These are phyloP conservation scores for Pestalotiopsis sp. DNA, from an alignment of 2,329 filamentous ascomycete genomes.

Conservation along the genomic window DNA sequence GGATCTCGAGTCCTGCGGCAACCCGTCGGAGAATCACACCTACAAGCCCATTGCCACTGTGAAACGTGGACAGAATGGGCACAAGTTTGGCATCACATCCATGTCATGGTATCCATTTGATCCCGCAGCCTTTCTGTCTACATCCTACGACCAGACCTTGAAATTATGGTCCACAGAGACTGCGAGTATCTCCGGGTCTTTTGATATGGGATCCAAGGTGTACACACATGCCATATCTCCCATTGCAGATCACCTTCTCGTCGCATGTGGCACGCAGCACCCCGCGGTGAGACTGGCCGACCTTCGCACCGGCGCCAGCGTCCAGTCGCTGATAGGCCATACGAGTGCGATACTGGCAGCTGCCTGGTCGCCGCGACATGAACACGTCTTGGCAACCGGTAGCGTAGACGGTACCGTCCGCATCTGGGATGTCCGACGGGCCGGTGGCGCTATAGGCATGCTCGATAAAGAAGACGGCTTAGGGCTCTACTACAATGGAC, in stretches of 20 bases:
- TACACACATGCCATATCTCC: slow-evolving; percentile 80
- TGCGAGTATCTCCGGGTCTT: slow-evolving; percentile 64
- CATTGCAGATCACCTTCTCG: slow-evolving; percentile 72
- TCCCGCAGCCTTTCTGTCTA: slow-evolving; percentile 72
- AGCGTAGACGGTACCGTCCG: slow-evolving; percentile 83
- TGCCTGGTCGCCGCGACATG: slow-evolving; percentile 80
- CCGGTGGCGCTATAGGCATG: slow-evolving; percentile 73
- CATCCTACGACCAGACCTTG: slow-evolving; percentile 76
- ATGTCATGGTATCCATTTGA: slow-evolving; percentile 81
- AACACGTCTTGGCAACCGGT: slow-evolving; percentile 80
- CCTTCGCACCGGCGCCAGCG: slow-evolving; percentile 76
- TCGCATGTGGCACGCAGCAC: slow-evolving; percentile 87
- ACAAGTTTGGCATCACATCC: slow-evolving; percentile 75
- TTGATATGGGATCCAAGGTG: slow-evolving; percentile 68
- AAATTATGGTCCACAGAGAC: slow-evolving; percentile 74
- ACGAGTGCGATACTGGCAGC: slow-evolving; percentile 69
- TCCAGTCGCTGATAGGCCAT: slow-evolving; percentile 72
- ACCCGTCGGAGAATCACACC: slow-evolving; percentile 45
- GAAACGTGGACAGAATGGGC: slow-evolving; percentile 46
- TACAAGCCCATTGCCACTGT: slow-evolving; percentile 59
- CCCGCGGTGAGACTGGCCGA: slow-evolving; percentile 85
- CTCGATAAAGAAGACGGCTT: slow-evolving; percentile 84
- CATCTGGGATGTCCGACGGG: slow-evolving; percentile 85
- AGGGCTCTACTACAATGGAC: slow-evolving; percentile 56
- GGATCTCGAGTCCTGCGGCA: slow-evolving; percentile 71